Percentiles rank a stretch among this genome's conserved stretches.
Conservation (phyloP, 768 basidiomycete genomes). For the Lepiota brunneoincarnata region DNA sequence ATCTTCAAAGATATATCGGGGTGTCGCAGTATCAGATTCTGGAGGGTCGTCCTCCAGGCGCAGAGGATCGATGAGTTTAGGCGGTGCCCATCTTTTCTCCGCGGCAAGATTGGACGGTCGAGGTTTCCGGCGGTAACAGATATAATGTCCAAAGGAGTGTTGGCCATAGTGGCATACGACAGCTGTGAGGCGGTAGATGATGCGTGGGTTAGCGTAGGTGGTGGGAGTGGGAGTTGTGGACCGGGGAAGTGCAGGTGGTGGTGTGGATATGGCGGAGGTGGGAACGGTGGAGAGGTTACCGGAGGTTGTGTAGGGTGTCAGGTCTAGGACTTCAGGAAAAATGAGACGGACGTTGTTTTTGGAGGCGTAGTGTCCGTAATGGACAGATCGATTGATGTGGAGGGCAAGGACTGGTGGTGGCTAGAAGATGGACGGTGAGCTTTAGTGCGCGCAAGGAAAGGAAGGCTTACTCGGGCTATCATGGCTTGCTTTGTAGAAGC, state of each 20-base stretch:
- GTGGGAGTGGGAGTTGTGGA: constrained; percentile 16
- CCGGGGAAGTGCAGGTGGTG: constrained; percentile 33
- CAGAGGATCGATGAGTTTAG: constrained; percentile 29
- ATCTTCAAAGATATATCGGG: constrained; percentile 14
- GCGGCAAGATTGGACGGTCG: constrained; percentile 36
- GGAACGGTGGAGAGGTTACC: constrained; percentile 72
- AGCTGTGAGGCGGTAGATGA: constrained; percentile 82
- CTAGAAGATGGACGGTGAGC: constrained; percentile 31
- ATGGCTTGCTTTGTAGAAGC: constrained; percentile 90
- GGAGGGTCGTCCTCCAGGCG: constrained; percentile 23
- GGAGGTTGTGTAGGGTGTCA: constrained; percentile 85
- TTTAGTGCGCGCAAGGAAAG: not conserved
- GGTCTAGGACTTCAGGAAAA: constrained; percentile 87
- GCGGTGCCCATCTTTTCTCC: constrained; percentile 35
- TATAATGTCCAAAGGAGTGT: constrained; percentile 93
- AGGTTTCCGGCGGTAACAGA: constrained; percentile 87
- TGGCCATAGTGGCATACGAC: constrained; percentile 93
- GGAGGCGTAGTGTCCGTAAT: constrained; percentile 68
- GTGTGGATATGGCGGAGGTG: constrained; percentile 67
- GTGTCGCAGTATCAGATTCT: constrained; percentile 13
- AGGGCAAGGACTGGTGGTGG: constrained; percentile 85
- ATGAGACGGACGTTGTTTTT: constrained; percentile 82
- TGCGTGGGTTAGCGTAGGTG: constrained; percentile 45
- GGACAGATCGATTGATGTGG: constrained; percentile 90
- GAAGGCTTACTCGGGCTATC: constrained; percentile 72